Evolutionary conservation across 129 eudicot species (phyloP).

Genomic region (Rutidosis leptorrhynchoides): DNA sequence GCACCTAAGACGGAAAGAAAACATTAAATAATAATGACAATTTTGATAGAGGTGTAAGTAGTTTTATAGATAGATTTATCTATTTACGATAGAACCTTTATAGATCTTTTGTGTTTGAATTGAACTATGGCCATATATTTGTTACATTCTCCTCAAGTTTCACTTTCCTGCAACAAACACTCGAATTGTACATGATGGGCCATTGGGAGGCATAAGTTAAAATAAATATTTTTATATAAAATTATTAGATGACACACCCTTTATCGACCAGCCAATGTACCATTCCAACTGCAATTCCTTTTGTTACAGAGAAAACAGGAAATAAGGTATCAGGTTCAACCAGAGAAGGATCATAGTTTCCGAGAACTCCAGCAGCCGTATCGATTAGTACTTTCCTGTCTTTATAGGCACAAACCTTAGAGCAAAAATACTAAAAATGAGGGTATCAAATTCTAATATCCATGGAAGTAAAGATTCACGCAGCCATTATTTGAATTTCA

Average conservation of each 20-base stretch:
- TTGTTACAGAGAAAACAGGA: constrained; percentile 83
- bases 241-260: constrained; percentile 42
- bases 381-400: constrained; percentile 88
- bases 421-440: constrained; percentile 21
- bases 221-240: neutral
- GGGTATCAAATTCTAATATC: constrained; percentile 28
- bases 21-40: neutral
- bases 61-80: no score
- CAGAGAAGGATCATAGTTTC: constrained; percentile 88
- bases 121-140: constrained; percentile 78
- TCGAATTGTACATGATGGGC: neutral
- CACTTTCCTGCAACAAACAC: constrained; percentile 49
- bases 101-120: constrained; percentile 60
- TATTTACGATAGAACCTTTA: constrained; percentile 48
- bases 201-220: neutral
- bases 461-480: neutral
- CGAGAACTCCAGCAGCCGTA: constrained; percentile 92
- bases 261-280: constrained; percentile 83
- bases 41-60: neutral
- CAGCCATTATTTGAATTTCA: neutral
- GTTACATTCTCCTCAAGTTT: constrained; percentile 69
- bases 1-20: constrained; percentile 44
- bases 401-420: constrained; percentile 90
- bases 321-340: constrained; percentile 86
- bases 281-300: constrained; percentile 83